Evolutionary conservation across 192 early-diverging fungal species (phyloP).

Genomic region (Coemansia asiatica): DNA sequence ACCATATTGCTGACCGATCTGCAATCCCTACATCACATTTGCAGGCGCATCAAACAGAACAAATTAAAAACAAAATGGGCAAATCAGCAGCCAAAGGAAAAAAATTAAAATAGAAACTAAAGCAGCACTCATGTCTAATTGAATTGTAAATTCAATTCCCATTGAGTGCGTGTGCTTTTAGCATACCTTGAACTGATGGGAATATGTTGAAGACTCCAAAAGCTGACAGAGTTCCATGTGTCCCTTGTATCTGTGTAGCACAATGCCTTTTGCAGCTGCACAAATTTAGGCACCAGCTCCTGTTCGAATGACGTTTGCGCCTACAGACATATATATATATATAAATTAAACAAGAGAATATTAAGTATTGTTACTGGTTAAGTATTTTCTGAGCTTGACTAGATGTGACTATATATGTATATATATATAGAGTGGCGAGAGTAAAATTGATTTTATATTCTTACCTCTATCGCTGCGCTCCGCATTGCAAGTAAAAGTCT

Average conservation of each 20-base stretch:
- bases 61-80: neutral
- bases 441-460: too few relatives aligned
- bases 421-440: neutral
- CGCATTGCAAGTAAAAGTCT: neutral
- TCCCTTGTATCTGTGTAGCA: conserved; percentile 31
- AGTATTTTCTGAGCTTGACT: too few relatives aligned
- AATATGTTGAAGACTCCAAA: conserved; percentile 25
- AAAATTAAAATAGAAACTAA: neutral
- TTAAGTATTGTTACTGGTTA: neutral
- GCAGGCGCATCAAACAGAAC: conserved; percentile 5
- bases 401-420: neutral
- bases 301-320: neutral
- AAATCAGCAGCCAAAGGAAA: neutral
- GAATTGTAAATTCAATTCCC: neutral
- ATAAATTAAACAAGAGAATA: neutral
- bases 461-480: conserved; percentile 3
- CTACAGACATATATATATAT: conserved; percentile 6
- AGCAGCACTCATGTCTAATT: neutral
- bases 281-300: conserved; percentile 6
- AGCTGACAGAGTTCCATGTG: conserved; percentile 28
- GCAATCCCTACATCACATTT: conserved; percentile 8
- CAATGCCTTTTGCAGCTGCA: conserved; percentile 18
- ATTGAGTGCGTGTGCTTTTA: neutral
- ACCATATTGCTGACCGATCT: conserved; percentile 34
- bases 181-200: conserved; percentile 31